Evolutionary conservation across 2,329 filamentous ascomycete genomes (phyloP).

Genomic region (Penicillium digitatum): DNA sequence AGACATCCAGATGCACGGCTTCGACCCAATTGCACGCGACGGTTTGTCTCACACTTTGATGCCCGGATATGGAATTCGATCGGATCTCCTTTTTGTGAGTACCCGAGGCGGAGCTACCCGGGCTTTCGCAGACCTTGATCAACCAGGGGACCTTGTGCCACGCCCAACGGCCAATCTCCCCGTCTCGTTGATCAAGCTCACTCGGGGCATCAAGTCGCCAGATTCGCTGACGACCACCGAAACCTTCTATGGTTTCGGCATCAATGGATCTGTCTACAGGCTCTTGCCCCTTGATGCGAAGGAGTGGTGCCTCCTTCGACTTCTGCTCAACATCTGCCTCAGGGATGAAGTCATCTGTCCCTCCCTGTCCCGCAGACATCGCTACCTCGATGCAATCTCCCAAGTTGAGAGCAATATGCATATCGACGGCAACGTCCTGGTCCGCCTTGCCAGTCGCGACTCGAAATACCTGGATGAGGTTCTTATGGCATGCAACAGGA

Average conservation of each 20-base stretch:
- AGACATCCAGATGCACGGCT: slow-evolving; percentile 33
- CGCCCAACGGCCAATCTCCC: slow-evolving; percentile 34
- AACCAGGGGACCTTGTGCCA: slow-evolving; percentile 28
- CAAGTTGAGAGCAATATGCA: slow-evolving; percentile 54
- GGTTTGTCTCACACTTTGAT: slow-evolving; percentile 36
- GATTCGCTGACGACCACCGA: slow-evolving; percentile 26
- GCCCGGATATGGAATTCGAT: slow-evolving; percentile 30
- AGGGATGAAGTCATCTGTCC: slow-evolving; percentile 49
- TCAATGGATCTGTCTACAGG: slow-evolving; percentile 66
- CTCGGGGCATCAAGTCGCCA: slow-evolving; percentile 15
- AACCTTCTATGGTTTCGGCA: slow-evolving; percentile 61
- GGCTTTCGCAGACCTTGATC: slow-evolving; percentile 29
- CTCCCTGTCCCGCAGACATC: slow-evolving; percentile 39
- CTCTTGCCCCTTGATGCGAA: slow-evolving; percentile 62
- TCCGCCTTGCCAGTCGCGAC: slow-evolving; percentile 50
- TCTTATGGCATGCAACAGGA: slow-evolving; percentile 19
- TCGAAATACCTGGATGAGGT: slow-evolving; percentile 30
- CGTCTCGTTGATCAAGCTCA: slow-evolving; percentile 34
- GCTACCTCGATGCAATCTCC: slow-evolving; percentile 29
- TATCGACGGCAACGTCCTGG: slow-evolving; percentile 64
- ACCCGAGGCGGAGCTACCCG: slow-evolving; percentile 52
- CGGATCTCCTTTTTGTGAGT: slow-evolving; percentile 49
- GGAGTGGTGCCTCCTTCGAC: slow-evolving; percentile 65
- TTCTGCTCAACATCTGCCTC: slow-evolving; percentile 67
- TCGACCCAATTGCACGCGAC: slow-evolving; percentile 32